Conservation (phyloP, 768 basidiomycete genomes). For the Mycena leptocephala region DNA sequence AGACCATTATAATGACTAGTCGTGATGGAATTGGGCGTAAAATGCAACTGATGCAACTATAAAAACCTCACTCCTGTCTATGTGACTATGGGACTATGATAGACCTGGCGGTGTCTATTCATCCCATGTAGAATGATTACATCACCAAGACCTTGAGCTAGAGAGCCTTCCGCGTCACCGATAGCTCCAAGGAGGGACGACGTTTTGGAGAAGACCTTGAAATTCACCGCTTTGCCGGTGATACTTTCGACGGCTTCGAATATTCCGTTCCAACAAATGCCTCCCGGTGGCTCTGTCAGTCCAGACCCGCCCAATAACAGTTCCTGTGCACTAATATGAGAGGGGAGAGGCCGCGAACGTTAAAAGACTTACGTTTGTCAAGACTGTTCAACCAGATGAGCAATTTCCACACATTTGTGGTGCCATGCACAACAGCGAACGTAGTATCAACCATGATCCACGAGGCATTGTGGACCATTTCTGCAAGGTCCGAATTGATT, state of each 20-base stretch:
- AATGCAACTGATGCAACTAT: too few relatives aligned
- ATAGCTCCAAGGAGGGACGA: constrained; percentile 1
- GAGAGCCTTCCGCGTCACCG: neutral
- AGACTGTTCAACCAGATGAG: constrained; percentile 7
- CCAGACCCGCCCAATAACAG: constrained; percentile 6
- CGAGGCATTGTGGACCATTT: too few relatives aligned
- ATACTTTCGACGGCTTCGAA: neutral
- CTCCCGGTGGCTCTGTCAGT: neutral
- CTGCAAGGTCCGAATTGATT: neutral
- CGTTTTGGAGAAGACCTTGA: neutral
- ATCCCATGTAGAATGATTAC: neutral
- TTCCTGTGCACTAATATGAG: too few relatives aligned
- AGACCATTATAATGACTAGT: too few relatives aligned
- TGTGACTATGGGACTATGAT: too few relatives aligned
- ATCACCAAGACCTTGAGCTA: constrained; percentile 1
- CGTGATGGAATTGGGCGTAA: too few relatives aligned
- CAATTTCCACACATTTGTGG: constrained; percentile 21
- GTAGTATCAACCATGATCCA: constrained; percentile 28
- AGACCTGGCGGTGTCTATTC: too few relatives aligned
- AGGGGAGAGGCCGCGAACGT: too few relatives aligned
- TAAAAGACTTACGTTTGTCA: neutral
- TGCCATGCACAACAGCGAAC: constrained; percentile 6
- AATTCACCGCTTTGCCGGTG: neutral
- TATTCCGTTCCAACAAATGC: constrained; percentile 12
- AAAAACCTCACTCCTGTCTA: too few relatives aligned